Evolutionary conservation across 805 yeast species (phyloP), one percentile per base, ranked within the genome.

Genomic region (Ogataea minuta): DNA sequence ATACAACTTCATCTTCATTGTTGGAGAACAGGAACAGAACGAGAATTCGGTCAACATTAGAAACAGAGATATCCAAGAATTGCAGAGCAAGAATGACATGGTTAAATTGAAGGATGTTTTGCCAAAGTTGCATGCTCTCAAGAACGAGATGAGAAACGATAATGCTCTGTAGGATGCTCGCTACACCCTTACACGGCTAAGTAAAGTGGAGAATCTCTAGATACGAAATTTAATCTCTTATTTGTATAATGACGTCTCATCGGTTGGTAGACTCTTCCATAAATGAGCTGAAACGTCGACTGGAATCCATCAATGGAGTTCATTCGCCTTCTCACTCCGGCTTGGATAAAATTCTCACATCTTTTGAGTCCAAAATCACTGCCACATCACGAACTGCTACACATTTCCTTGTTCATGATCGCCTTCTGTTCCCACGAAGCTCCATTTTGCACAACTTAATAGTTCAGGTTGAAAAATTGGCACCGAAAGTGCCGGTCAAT

Each of bases 1-100:
- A 67, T 93, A 89, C 72, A 93, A 93, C 76, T 93, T 89, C 70
- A 85, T 91, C 60, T 89, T 91, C 67, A 85, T 89, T 63, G 99
- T 93, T 50, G 99, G 99, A 67, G 96, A 86, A 63, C 89, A 87
- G 59, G 99, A 93, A 71, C 77, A 84, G 72, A 69, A 70, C 48
- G 77, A 80, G 53, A 66, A 76, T 48, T 74, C 90, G 52, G 99
- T 93, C 53, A 93, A 93, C 64, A 84, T 93, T 53, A 88, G 99
- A 77, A 88, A 89, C 73, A 85, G 99, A 74, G 98, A 93, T 65
- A 87, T 89, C 59, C 77, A 79, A 60, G 91, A 84, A 62, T 81
- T 86, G 68, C 98, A 93, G 73, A 86, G 86, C 66, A 93, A 91
- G 84, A 82, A 81, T 54, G 96, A 82, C 38, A 84, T 89, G 56